A percentile compares a stretch with the other conserved stretches of the same genome.
Conservation (phyloP, 2,329 filamentous ascomycete genomes). For the Penicillium italicum region DNA sequence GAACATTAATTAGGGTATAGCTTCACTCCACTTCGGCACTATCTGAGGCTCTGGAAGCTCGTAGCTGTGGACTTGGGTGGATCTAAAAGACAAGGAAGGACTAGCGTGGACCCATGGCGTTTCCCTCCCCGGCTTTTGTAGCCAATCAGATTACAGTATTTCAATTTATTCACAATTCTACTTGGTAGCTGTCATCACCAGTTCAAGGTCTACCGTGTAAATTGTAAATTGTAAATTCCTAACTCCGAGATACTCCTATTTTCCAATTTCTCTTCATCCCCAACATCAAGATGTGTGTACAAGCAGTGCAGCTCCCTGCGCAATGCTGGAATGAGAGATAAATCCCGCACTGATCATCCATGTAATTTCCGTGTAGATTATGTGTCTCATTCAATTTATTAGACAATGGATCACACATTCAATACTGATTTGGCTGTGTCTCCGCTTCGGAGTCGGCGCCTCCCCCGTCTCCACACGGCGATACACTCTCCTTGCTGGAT, state of each 20-base stretch:
- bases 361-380: not conserved
- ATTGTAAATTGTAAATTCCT: constrained; percentile 1
- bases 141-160: constrained; percentile 13
- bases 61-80: constrained; percentile 16
- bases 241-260: not conserved
- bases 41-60: constrained; percentile 28
- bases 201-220: constrained; percentile 21
- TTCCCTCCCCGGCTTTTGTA: constrained; percentile 18
- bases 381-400: constrained; percentile 7
- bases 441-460: constrained; percentile 18
- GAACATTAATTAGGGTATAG: not conserved
- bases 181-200: constrained; percentile 8
- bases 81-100: accelerated
- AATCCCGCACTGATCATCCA: constrained; percentile 3
- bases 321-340: constrained; percentile 3
- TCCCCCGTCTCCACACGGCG: constrained; percentile 14
- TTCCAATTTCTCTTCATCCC: not conserved
- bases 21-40: constrained; percentile 22
- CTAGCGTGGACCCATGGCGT: constrained; percentile 5
- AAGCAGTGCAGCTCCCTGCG: constrained; percentile 1
- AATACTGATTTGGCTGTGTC: constrained; percentile 3
- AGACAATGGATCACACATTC: too few relatives aligned
- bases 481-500: constrained; percentile 21
- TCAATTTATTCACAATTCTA: constrained; percentile 5
- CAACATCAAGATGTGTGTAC: too few relatives aligned